Evolutionary conservation across 23 red algal genomes (phyloP).

Genomic region (Agarophyton chilense): DNA sequence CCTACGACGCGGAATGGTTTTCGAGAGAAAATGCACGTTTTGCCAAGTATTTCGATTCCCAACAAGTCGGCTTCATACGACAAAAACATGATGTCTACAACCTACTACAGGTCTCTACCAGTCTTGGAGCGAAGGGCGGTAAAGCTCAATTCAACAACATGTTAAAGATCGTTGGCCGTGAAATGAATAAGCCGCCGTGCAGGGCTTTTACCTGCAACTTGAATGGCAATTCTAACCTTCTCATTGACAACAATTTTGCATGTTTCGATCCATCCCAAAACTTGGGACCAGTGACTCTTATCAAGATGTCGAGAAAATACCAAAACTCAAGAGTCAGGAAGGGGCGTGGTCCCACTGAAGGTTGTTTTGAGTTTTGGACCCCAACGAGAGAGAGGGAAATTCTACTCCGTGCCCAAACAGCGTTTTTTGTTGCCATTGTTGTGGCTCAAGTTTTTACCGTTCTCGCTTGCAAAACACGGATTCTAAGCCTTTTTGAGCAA

Average conservation of each 20-base stretch:
- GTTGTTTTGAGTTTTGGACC: slow-evolving; percentile 78
- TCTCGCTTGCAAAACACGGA: slow-evolving; percentile 57
- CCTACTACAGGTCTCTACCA: slow-evolving; percentile 1
- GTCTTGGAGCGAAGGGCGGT: neutral
- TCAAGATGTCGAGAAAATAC: neutral
- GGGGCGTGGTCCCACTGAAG: slow-evolving; percentile 36
- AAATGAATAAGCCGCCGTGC: slow-evolving; percentile 66
- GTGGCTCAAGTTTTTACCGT: slow-evolving; percentile 64
- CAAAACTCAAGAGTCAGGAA: slow-evolving; percentile 30
- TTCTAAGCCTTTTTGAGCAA: slow-evolving; percentile 32
- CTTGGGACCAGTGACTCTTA: neutral
- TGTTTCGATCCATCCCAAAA: slow-evolving; percentile 59
- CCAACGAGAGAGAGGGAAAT: slow-evolving; percentile 43
- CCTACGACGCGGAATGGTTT: slow-evolving; percentile 55
- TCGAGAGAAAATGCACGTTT: slow-evolving; percentile 34
- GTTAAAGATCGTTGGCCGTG: slow-evolving; percentile 68
- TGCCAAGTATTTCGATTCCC: slow-evolving; percentile 41
- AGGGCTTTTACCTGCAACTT: slow-evolving; percentile 50
- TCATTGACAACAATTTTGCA: slow-evolving; percentile 32
- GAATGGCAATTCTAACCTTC: neutral
- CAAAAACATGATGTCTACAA: slow-evolving; percentile 52
- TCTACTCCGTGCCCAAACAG: slow-evolving; percentile 67
- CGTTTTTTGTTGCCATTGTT: slow-evolving; percentile 74
- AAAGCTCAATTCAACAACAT: slow-evolving; percentile 72
- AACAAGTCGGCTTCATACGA: slow-evolving; percentile 11